phyloP scores from a whole-genome alignment of 805 yeast genomes.

The Isabelozyma pseudorhagii region DNA sequence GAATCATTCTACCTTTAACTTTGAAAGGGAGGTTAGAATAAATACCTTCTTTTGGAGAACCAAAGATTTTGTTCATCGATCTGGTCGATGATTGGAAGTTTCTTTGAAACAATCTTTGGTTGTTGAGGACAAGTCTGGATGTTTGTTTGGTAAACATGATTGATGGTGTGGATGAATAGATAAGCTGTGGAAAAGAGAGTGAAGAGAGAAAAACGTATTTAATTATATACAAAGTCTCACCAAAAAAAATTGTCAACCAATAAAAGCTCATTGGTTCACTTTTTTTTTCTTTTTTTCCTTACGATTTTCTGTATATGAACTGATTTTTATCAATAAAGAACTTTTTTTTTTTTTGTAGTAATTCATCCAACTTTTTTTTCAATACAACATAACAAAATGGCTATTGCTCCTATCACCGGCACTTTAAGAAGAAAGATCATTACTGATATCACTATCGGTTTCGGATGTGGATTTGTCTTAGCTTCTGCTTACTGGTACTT shows the following conservation, averaged over 20 bases:
- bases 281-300: not conserved
- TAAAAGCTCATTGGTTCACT: slow-evolving; percentile 12
- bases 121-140: slow-evolving; percentile 5
- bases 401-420: slow-evolving; percentile 85
- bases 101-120: slow-evolving; percentile 17
- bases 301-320: slow-evolving; percentile 2
- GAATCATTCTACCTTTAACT: slow-evolving; percentile 84
- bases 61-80: slow-evolving; percentile 30
- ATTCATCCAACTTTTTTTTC: not conserved
- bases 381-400: slow-evolving; percentile 39
- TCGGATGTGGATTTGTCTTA: slow-evolving; percentile 52
- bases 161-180: not conserved
- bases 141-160: slow-evolving; percentile 23
- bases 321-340: slow-evolving; percentile 1
- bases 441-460: slow-evolving; percentile 74
- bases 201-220: no score
- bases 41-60: slow-evolving; percentile 55
- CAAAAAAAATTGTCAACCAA: slow-evolving; percentile 6
- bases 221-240: no score
- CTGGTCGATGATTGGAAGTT: slow-evolving; percentile 47
- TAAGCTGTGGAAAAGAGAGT: no score
- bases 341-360: not conserved
- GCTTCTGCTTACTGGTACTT: slow-evolving; percentile 81
- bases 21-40: slow-evolving; percentile 93
- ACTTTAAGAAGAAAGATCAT: slow-evolving; percentile 75